Percentiles rank a stretch among this genome's conserved stretches.
These are phyloP conservation scores for Sphenostylis stenocarpa DNA, from an alignment of 306 rosid genomes.

Conservation along the genomic window DNA sequence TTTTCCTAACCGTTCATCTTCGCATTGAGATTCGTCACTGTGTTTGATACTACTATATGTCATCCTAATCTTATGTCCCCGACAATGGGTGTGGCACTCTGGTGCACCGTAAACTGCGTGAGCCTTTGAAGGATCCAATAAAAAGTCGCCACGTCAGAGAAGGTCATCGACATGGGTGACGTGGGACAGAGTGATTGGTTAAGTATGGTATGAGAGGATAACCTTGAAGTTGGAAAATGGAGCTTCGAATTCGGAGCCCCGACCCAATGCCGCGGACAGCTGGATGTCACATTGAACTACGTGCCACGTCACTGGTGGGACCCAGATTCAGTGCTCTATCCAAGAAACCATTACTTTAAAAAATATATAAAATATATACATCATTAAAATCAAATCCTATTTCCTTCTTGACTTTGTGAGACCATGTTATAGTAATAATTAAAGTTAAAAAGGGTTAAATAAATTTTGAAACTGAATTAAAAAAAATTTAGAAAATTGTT, in stretches of 20 bases:
- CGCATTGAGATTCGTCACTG: slow-evolving; percentile 28
- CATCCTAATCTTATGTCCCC: slow-evolving; percentile 29
- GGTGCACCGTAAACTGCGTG: neutral
- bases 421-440: no score
- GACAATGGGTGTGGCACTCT: neutral
- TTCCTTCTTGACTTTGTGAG: no score
- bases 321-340: neutral
- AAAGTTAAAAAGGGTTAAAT: no score
- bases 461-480: no score
- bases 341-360: neutral
- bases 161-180: neutral
- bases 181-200: neutral
- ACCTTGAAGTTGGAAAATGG: neutral
- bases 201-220: neutral
- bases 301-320: slow-evolving; percentile 6
- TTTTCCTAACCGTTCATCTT: neutral
- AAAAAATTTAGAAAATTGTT: no score
- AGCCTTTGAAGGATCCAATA: accelerated
- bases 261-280: slow-evolving; percentile 25
- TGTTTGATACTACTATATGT: slow-evolving; percentile 8
- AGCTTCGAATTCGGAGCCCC: slow-evolving; percentile 20
- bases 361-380: neutral
- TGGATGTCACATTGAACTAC: slow-evolving; percentile 32
- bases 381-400: no score
- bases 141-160: neutral